A percentile compares a stretch with the other conserved stretches of the same genome.
Conservation (phyloP, 106 monocot genomes). For the Vanilla planifolia region DNA sequence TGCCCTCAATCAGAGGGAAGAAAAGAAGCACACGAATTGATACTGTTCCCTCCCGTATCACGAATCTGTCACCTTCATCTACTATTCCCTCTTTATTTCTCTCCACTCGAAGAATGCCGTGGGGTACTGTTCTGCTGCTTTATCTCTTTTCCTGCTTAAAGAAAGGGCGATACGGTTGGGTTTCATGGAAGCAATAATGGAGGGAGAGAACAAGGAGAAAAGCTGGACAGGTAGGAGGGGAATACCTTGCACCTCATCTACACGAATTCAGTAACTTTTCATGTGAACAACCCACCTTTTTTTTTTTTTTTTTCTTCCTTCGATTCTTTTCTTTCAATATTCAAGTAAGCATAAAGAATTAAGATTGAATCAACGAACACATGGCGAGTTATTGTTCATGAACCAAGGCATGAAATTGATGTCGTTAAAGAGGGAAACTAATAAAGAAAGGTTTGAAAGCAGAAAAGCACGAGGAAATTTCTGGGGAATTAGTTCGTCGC, state of each 20-base stretch:
- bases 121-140: background rate
- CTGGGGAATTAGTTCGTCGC: background rate
- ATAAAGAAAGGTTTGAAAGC: background rate
- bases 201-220: background rate
- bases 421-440: background rate
- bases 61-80: background rate
- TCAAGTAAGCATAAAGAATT: background rate
- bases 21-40: too few species aligned
- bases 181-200: conserved; percentile 23
- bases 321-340: background rate
- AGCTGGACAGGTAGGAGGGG: background rate
- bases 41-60: background rate
- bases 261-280: background rate
- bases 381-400: background rate
- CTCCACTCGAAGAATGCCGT: too few species aligned
- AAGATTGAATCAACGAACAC: background rate
- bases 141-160: conserved; percentile 2
- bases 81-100: background rate
- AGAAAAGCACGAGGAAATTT: background rate
- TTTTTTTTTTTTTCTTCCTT: too few species aligned
- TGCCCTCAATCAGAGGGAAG: too few species aligned
- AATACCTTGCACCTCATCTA: conserved; percentile 2
- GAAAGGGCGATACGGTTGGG: conserved; percentile 10
- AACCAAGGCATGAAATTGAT: too few species aligned
- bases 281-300: background rate